phyloP scores from a whole-genome alignment of 768 basidiomycete genomes.

The Mycena albidolilacea region DNA sequence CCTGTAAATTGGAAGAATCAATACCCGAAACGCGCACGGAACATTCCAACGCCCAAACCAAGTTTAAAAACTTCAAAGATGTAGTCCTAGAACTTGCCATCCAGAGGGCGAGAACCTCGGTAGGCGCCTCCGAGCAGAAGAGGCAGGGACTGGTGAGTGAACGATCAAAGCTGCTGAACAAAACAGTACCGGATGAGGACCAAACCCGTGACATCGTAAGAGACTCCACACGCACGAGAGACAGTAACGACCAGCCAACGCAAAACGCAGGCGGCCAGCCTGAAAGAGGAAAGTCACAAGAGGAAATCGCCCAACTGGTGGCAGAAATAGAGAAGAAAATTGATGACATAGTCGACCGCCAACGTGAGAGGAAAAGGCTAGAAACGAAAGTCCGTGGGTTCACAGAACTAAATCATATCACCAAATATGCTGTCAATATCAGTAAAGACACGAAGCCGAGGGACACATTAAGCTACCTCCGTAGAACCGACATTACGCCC shows the following conservation, averaged over 20 bases:
- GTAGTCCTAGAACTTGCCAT: neutral
- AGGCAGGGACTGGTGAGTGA: neutral
- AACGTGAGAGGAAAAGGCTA: neutral
- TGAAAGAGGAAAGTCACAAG: neutral
- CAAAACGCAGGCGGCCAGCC: neutral
- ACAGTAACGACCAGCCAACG: too few relatives aligned
- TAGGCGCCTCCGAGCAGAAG: neutral
- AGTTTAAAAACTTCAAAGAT: neutral
- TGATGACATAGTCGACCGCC: neutral
- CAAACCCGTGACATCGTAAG: neutral
- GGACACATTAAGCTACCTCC: neutral
- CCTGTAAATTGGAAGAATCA: neutral
- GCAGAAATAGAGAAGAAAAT: neutral
- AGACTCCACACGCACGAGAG: neutral
- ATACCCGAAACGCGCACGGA: neutral
- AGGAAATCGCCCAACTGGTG: neutral
- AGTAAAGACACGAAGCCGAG: neutral
- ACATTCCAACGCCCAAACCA: neutral
- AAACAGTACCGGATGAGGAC: neutral
- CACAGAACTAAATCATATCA: constrained; percentile 11
- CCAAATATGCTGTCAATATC: neutral
- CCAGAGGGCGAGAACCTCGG: neutral
- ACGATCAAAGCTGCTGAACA: neutral
- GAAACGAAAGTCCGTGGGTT: neutral
- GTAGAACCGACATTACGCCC: neutral